Evolutionary conservation across 768 basidiomycete genomes (phyloP), one percentile per base, ranked within the genome.

Genomic region (Boletus insuetus): DNA sequence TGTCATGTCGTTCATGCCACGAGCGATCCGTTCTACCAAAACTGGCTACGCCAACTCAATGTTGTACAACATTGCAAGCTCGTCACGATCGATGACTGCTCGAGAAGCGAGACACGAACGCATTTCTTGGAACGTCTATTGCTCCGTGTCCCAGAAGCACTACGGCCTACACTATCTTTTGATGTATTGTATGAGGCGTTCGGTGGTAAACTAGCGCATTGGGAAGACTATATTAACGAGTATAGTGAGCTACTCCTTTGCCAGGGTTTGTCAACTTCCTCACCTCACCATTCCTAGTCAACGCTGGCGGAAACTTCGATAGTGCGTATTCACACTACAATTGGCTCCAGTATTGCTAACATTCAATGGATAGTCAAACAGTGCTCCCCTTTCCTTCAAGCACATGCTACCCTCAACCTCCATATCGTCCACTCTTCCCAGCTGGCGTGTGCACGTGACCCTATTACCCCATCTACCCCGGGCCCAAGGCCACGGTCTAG

Each of bases 51-150:
- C 56, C 88, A 89, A 64, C 75, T 89, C 51, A 89, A 88, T 57
- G 81, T 91, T 47, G 86, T 87, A 78, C 87, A 89, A 63, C 87
- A 91, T 66, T 92, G 89, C 76, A 91, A 88, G 82, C 85, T 92
- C 50, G 79, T 93, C 58, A 87, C 89, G 3, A 80, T 94, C 51
- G 88, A 89, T 6, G 91, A 94, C 67, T 87, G 87, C 61, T 81
- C 84, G 4, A 90, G 87, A 68, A 72, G 75, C 8, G 90, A 93
- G 64, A 86, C 86, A 6, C 77, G 81, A 26, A 70, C 73, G 3
- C 93, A 81, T 71, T 91, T 85, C 73, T 70, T 77, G 31, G 84
- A 90, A 50, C 77, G 76, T 34, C 66, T 94, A 19, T 59, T 88
- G 6, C 84, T 85, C n/a, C 77, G 76, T 37, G 81, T 94, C n/a